Conservation (phyloP, 2,329 filamentous ascomycete species). For the Claviceps maximensis region DNA sequence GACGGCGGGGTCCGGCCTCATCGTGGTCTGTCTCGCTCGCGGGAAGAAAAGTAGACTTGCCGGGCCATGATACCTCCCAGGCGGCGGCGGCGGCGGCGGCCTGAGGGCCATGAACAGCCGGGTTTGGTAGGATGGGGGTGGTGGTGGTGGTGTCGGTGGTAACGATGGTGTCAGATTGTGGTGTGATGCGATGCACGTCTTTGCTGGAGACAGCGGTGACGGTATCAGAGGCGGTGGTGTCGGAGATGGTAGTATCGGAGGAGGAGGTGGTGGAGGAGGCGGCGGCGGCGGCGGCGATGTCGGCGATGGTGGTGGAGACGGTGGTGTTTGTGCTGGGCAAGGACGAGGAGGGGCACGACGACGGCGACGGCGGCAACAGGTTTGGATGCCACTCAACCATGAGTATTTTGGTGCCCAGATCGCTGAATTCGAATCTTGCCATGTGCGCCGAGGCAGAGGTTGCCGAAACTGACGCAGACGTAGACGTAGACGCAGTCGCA, state of each 20-base stretch:
- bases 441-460: constrained; percentile 19
- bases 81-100: constrained; percentile 40
- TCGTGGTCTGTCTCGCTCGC: constrained; percentile 30
- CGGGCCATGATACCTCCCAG: constrained; percentile 77
- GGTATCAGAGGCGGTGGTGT: background rate
- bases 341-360: background rate
- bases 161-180: constrained; percentile 7
- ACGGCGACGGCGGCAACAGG: constrained; percentile 7
- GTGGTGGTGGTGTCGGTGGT: constrained; percentile 5
- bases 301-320: background rate
- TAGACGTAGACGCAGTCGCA: background rate
- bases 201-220: background rate
- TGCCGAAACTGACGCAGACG: background rate
- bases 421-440: constrained; percentile 76
- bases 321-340: background rate
- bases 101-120: constrained; percentile 5
- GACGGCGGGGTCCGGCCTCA: constrained; percentile 31
- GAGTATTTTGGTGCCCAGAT: constrained; percentile 78
- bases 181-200: constrained; percentile 2
- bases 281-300: too few relatives aligned
- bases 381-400: constrained; percentile 76
- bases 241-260: background rate
- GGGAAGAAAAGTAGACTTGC: constrained; percentile 59
- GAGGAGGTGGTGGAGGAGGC: background rate
- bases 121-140: background rate